Conservation (phyloP, 257 asterid species). For the Hygrophila difformis region DNA sequence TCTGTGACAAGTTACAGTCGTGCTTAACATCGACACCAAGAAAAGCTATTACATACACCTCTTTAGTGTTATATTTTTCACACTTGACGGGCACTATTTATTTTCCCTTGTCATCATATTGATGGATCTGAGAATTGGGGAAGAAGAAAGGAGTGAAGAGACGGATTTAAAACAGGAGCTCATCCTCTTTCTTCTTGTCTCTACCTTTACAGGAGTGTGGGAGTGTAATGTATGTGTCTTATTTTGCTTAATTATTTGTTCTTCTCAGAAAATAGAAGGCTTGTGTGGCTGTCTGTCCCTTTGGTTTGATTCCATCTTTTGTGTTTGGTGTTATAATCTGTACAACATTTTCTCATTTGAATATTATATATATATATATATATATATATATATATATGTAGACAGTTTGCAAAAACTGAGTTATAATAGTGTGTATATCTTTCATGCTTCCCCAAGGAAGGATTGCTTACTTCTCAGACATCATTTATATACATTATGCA, state of each 20-base stretch:
- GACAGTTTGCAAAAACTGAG: constrained; percentile 21
- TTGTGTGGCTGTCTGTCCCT: too few relatives aligned
- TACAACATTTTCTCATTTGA: constrained; percentile 23
- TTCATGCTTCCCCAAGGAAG: too few relatives aligned
- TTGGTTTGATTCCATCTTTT: too few relatives aligned
- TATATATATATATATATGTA: constrained; percentile 4
- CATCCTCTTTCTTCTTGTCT: constrained; percentile 85
- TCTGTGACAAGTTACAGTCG: constrained; percentile 73
- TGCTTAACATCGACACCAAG: constrained; percentile 14
- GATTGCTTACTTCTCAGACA: too few relatives aligned
- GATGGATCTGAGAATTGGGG: too few relatives aligned
- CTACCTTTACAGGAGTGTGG: constrained; percentile 10
- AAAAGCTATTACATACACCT: too few relatives aligned
- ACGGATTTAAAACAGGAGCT: constrained; percentile 40
- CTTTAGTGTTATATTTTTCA: too few relatives aligned
- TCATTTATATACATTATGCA: too few relatives aligned
- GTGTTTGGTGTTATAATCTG: constrained; percentile 37
- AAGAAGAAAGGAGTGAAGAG: constrained; percentile 86
- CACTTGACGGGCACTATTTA: too few relatives aligned
- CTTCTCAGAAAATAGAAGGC: constrained; percentile 13
- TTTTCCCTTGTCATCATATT: too few relatives aligned
- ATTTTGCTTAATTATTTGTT: constrained; percentile 12
- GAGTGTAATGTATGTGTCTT: constrained; percentile 21
- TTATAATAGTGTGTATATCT: too few relatives aligned
- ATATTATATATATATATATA: constrained; percentile 11